Percentiles rank a stretch among this genome's conserved stretches.
Evolutionary conservation across 306 rosid genomes (phyloP).

Genomic region (Sphenostylis stenocarpa): DNA sequence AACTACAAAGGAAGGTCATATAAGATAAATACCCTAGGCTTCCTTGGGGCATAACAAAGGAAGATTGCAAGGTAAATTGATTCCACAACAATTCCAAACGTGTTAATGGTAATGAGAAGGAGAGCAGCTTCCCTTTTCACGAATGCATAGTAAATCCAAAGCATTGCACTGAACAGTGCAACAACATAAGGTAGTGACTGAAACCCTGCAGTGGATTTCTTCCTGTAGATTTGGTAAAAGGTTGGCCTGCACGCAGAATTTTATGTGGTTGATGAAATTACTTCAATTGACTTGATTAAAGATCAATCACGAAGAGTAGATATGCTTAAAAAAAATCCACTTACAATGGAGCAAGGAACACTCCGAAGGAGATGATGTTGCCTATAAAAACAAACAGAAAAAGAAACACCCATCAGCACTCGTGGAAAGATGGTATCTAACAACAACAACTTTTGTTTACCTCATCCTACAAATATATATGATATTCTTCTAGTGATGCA

Average conservation of each 20-base stretch:
- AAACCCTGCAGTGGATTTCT: slow-evolving; percentile 75
- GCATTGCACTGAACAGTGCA: slow-evolving; percentile 82
- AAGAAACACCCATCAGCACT: slow-evolving; percentile 18
- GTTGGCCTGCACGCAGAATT: slow-evolving; percentile 64
- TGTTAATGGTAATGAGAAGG: slow-evolving; percentile 88
- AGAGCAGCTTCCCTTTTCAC: slow-evolving; percentile 60
- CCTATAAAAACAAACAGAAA: slow-evolving; percentile 46
- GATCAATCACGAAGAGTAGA: neutral
- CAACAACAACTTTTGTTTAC: neutral
- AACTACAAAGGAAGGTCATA: neutral
- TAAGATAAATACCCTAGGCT: slow-evolving; percentile 53
- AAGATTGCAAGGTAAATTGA: slow-evolving; percentile 56
- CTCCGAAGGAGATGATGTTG: slow-evolving; percentile 78
- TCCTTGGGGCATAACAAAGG: slow-evolving; percentile 65
- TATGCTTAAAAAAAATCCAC: slow-evolving; percentile 21
- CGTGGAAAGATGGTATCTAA: slow-evolving; percentile 10
- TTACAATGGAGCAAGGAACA: slow-evolving; percentile 93
- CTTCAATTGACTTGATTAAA: neutral
- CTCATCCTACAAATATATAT: neutral
- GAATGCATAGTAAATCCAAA: slow-evolving; percentile 86
- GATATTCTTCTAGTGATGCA: neutral
- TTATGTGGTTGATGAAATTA: neutral
- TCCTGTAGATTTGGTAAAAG: slow-evolving; percentile 73
- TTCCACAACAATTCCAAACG: slow-evolving; percentile 75
- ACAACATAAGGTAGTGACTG: slow-evolving; percentile 85